Evolutionary conservation across 371 early-diverging fungal species (phyloP).

Genomic region (Apophysomyces elegans): DNA sequence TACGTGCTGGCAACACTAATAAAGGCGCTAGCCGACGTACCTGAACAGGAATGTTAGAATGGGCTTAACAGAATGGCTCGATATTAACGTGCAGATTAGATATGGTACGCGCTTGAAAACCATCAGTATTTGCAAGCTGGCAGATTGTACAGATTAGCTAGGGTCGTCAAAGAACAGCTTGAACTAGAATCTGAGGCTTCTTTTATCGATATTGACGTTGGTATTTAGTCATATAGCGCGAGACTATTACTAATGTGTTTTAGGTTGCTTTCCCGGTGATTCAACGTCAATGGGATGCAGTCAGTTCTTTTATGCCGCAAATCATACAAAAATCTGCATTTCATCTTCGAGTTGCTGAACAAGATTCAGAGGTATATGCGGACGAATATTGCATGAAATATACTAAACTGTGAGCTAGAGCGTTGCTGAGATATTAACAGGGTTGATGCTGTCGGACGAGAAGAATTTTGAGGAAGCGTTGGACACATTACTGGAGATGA

Average conservation of each 20-base stretch:
- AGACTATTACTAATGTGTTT: slow-evolving; percentile 13
- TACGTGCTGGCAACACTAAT: slow-evolving; percentile 80
- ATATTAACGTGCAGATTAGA: slow-evolving; percentile 38
- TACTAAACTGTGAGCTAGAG: slow-evolving; percentile 31
- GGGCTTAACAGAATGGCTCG: neutral
- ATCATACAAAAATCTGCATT: slow-evolving; percentile 67
- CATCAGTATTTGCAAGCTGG: slow-evolving; percentile 74
- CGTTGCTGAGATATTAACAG: slow-evolving; percentile 62
- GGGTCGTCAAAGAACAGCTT: slow-evolving; percentile 66
- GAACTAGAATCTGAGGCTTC: slow-evolving; percentile 44
- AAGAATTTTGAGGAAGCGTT: slow-evolving; percentile 46
- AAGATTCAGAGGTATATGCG: slow-evolving; percentile 52
- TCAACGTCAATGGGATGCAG: slow-evolving; percentile 86
- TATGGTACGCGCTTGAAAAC: slow-evolving; percentile 79
- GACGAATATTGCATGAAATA: neutral
- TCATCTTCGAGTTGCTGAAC: slow-evolving; percentile 52
- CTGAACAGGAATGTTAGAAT: slow-evolving; percentile 69
- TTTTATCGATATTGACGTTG: slow-evolving; percentile 27
- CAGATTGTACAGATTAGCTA: slow-evolving; percentile 71
- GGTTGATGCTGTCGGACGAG: slow-evolving; percentile 66
- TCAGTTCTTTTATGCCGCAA: slow-evolving; percentile 73
- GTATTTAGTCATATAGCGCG: slow-evolving; percentile 20
- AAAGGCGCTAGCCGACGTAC: slow-evolving; percentile 84
- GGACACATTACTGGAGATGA: slow-evolving; percentile 43
- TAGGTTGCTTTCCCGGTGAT: slow-evolving; percentile 80